Conservation (phyloP, 2,329 filamentous ascomycete species). For the Penicillium sp. region DNA sequence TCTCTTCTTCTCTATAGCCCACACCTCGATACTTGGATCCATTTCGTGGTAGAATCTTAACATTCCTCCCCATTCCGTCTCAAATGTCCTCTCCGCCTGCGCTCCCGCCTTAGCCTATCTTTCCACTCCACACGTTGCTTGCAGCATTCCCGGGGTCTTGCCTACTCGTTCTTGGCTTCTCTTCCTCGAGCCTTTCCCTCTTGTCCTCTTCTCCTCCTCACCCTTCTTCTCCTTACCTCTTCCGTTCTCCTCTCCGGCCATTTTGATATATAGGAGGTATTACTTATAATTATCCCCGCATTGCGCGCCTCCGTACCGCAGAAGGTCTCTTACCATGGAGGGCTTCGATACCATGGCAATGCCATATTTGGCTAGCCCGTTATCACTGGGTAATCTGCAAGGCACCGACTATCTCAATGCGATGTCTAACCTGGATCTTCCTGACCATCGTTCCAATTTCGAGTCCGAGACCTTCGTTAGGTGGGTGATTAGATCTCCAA, state of each 20-base stretch:
- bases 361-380: slow-evolving; percentile 59
- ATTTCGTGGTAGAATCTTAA: background rate
- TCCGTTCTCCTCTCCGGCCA: background rate
- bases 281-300: slow-evolving; percentile 3
- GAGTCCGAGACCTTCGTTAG: slow-evolving; percentile 59
- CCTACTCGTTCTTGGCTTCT: slow-evolving; percentile 8
- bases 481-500: slow-evolving; percentile 41
- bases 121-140: slow-evolving; percentile 10
- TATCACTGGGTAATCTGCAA: slow-evolving; percentile 53
- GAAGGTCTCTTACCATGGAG: slow-evolving; percentile 45
- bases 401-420: slow-evolving; percentile 47
- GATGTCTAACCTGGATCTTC: slow-evolving; percentile 52
- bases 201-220: background rate
- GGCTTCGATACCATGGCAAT: slow-evolving; percentile 60
- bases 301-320: slow-evolving; percentile 9
- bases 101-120: slow-evolving; percentile 10
- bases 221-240: slow-evolving; percentile 4
- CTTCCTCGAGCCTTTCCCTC: slow-evolving; percentile 2
- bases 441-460: slow-evolving; percentile 58
- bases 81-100: slow-evolving; percentile 11
- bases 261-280: background rate
- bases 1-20: slow-evolving; percentile 7
- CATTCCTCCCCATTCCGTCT: slow-evolving; percentile 7
- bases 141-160: slow-evolving; percentile 12
- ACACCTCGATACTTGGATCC: background rate